These are phyloP conservation scores for Porcisia hertigi DNA, from an alignment of 208 protist genomes.

Conservation along the genomic window DNA sequence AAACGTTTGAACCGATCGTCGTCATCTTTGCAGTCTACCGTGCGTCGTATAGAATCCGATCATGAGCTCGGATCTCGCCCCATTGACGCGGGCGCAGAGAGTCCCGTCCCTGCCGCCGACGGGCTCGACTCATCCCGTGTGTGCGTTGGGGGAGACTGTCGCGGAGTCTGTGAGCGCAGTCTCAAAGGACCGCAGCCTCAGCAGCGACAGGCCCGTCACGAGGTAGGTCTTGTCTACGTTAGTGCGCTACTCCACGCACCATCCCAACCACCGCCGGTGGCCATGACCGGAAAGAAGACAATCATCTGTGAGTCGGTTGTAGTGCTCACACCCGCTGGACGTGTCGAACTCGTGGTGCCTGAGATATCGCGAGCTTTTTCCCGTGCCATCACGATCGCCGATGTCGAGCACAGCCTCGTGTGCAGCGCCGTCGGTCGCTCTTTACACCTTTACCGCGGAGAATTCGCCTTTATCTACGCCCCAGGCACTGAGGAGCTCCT, in stretches of 20 bases:
- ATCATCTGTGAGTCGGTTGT: conserved; percentile 31
- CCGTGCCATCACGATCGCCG: conserved; percentile 32
- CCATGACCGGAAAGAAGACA: neutral
- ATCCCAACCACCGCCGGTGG: neutral
- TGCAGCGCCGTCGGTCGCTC: conserved; percentile 50
- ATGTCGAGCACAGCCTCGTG: conserved; percentile 51
- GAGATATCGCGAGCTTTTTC: neutral
- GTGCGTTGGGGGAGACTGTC: neutral
- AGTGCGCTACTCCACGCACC: conserved; percentile 8
- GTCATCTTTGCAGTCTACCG: neutral
- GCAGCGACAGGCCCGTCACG: neutral
- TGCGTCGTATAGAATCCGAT: neutral
- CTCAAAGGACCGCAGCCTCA: neutral
- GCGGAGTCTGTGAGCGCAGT: neutral
- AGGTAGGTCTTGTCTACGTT: neutral
- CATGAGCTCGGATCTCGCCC: too few species aligned
- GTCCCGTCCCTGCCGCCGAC: neutral
- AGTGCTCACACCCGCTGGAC: conserved; percentile 47
- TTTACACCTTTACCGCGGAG: conserved; percentile 33
- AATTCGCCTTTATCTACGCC: conserved; percentile 40
- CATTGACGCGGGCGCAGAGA: neutral
- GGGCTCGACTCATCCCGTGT: neutral
- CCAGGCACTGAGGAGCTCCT: conserved; percentile 28
- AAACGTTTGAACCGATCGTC: neutral
- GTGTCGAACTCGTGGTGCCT: conserved; percentile 42